Base-by-base conservation (phyloP, 2,329 filamentous ascomycete genomes). In the Diaporthe ampelina region DNA sequence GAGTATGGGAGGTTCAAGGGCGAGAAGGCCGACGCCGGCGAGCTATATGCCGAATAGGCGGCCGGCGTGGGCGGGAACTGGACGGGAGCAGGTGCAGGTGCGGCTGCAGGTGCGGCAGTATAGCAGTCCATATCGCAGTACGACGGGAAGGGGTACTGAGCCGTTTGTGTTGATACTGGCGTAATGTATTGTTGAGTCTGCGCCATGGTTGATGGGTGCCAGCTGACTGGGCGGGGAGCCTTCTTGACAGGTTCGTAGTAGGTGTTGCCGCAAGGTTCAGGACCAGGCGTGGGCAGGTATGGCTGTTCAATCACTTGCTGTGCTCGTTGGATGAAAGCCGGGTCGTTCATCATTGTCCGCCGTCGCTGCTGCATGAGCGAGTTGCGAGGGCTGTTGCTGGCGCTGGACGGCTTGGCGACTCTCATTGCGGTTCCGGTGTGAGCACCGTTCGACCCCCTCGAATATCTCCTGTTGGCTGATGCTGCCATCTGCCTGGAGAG, bases 341-440 rank as follows among this genome's bases (percentile, higher is more conserved):
- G 80, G 76, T 91, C 86, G 79, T 88, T 86, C 81, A 91, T 86
- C 75, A 90, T 81, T 2, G 90, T 91, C 80, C 88, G 90, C 80
- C 91, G 86, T 77, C 90, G 85, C 73, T 84, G 83, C 77, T 87
- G 83, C 77, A 85, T 81, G 24, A 83, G 80, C n/a, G 86, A 84
- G 6, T 86, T 86, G 78, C 91, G 87, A 19, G 92, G 93, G 81
- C 93, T 94, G 83, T 90, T 94, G 85, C 87, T 93, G 77, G 91
- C 88, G 82, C 92, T 94, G 77, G 85, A 89, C 19, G 92, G 91
- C 82, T 94, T 94, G 73, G 83, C 84, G 52, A 94, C 85, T 75
- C 92, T 88, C 88, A 90, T 91, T 74, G 85, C 83, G 75, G 83
- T 84, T 77, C 83, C 85, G 67, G 81, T 83, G 79, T 86, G 87